These are phyloP conservation scores for Alternaria gansuensis DNA, from an alignment of 2,329 filamentous ascomycete species.

Conservation along the genomic window DNA sequence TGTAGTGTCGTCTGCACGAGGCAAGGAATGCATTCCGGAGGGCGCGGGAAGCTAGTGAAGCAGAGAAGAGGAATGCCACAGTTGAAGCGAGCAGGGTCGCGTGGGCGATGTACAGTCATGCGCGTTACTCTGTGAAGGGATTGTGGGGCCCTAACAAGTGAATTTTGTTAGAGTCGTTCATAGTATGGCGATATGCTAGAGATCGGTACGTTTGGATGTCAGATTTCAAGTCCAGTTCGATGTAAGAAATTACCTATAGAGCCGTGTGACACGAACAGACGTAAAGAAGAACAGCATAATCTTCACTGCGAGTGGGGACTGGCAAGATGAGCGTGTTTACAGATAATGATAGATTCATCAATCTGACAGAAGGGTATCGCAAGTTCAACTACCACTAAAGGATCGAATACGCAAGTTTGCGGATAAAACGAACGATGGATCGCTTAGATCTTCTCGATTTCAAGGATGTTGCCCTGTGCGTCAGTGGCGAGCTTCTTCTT, in stretches of 20 bases:
- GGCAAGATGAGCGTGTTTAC: not conserved
- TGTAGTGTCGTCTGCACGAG: conserved; percentile 13
- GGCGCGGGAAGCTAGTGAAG: not conserved
- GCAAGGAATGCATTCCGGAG: conserved; percentile 8
- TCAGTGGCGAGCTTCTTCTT: conserved; percentile 39
- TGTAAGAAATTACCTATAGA: not conserved
- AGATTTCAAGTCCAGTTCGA: not conserved
- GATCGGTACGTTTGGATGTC: not conserved
- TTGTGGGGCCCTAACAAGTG: not conserved
- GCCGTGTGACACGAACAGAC: not conserved
- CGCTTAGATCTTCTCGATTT: conserved; percentile 37
- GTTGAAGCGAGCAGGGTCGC: not conserved
- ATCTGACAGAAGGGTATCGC: not conserved
- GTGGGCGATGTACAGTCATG: not conserved
- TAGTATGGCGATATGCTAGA: not conserved
- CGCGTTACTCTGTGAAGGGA: not conserved
- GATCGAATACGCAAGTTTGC: not conserved
- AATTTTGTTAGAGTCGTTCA: not conserved
- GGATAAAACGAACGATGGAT: not conserved
- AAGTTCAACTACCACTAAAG: not conserved
- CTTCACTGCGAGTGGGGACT: not conserved
- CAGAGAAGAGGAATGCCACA: not conserved
- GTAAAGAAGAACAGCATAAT: not conserved
- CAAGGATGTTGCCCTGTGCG: conserved; percentile 31
- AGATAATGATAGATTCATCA: conserved; percentile 2